Evolutionary conservation across 1,284 basidiomycete genomes (phyloP).

Genomic region (Phaffia rhodozyma): DNA sequence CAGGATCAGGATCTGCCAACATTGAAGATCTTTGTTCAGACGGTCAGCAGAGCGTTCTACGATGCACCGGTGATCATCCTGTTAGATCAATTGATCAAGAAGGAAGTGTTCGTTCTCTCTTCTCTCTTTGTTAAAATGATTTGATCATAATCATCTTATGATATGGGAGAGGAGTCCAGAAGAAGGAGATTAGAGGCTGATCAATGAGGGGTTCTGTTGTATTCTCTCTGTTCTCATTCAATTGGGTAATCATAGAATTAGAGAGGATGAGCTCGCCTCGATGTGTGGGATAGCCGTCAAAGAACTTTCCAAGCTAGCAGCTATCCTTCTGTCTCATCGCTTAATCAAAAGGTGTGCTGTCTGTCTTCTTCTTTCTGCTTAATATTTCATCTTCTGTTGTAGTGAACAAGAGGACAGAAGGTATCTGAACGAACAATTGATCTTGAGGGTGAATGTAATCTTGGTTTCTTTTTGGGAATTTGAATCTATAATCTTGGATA

Average conservation of each 20-base stretch:
- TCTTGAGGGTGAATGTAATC: no score
- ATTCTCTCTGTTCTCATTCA: neutral
- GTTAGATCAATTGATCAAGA: slow-evolving; percentile 79
- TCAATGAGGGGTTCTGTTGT: slow-evolving; percentile 1
- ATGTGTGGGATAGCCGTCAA: slow-evolving; percentile 79
- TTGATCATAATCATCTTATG: slow-evolving; percentile 8
- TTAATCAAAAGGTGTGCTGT: slow-evolving; percentile 66
- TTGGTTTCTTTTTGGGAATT: neutral
- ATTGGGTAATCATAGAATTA: slow-evolving; percentile 46
- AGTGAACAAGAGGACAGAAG: neutral
- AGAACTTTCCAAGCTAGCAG: slow-evolving; percentile 85
- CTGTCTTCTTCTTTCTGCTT: neutral
- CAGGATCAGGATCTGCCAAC: neutral
- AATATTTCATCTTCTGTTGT: neutral
- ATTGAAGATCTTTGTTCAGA: slow-evolving; percentile 56
- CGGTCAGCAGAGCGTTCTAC: slow-evolving; percentile 88
- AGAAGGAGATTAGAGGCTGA: neutral
- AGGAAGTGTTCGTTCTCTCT: slow-evolving; percentile 56
- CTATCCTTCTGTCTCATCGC: slow-evolving; percentile 69
- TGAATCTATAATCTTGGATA: slow-evolving; percentile 1
- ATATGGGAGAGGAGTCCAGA: neutral
- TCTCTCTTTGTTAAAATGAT: slow-evolving; percentile 14
- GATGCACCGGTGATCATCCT: slow-evolving; percentile 83
- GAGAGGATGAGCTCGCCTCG: slow-evolving; percentile 81
- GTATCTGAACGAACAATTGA: no score